Percentiles rank a stretch among this genome's conserved stretches.
Conservation (phyloP, 2,329 filamentous ascomycete genomes). For the Ceratocystis cacaofunesta region DNA sequence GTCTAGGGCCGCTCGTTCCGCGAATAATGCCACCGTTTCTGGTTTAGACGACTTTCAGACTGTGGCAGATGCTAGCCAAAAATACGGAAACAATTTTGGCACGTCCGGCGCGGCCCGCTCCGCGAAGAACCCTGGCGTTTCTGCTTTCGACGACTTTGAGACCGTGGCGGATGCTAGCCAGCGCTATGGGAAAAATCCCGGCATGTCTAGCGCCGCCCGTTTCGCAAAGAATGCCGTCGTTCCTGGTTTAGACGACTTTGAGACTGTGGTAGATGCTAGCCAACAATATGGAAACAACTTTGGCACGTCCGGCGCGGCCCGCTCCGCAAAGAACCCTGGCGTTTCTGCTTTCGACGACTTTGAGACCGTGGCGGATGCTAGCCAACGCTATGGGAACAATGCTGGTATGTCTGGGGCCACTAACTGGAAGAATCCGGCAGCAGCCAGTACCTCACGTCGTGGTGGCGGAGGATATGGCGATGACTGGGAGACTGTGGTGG, state of each 20-base stretch:
- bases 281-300: slow-evolving; percentile 6
- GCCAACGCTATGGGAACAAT: not conserved
- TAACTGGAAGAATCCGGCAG: not conserved
- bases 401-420: not conserved
- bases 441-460: not conserved
- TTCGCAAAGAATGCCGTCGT: not conserved
- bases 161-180: slow-evolving; percentile 3
- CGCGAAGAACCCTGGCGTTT: not conserved
- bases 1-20: too few relatives aligned
- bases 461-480: not conserved
- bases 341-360: not conserved
- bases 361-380: slow-evolving; percentile 1
- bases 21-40: not conserved
- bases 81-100: not conserved
- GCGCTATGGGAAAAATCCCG: not conserved
- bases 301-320: not conserved
- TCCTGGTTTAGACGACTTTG: not conserved
- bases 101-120: not conserved
- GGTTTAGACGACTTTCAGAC: slow-evolving; percentile 4
- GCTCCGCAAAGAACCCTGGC: not conserved
- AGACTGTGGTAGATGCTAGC: slow-evolving; percentile 8
- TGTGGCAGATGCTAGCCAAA: slow-evolving; percentile 9
- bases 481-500: slow-evolving; percentile 14
- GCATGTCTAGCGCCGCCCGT: not conserved
- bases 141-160: slow-evolving; percentile 1